Evolutionary conservation across 2,329 filamentous ascomycete genomes (phyloP).

Genomic region (Ophiostoma populinum): DNA sequence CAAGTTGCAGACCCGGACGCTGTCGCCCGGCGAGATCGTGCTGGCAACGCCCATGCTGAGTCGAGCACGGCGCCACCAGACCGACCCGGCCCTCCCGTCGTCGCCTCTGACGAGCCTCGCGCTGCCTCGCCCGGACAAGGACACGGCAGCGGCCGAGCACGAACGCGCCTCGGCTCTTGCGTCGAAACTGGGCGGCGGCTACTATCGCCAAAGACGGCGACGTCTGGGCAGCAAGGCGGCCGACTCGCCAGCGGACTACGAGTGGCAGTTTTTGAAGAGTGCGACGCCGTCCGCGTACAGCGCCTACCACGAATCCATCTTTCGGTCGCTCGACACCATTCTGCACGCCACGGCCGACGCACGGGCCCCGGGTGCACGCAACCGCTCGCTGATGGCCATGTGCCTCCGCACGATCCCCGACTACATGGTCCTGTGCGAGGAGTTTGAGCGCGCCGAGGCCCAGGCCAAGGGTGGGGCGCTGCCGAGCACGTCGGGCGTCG

Average conservation of each 20-base stretch:
- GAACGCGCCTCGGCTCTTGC: too few species aligned
- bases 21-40: constrained; percentile 12
- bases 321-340: constrained; percentile 26
- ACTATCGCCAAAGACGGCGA: too few species aligned
- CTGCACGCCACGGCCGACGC: constrained; percentile 21
- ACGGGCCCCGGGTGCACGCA: not conserved
- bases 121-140: not conserved
- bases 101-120: constrained; percentile 16
- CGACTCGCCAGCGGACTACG: constrained; percentile 16
- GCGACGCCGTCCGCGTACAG: constrained; percentile 16
- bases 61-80: constrained; percentile 14
- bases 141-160: not conserved
- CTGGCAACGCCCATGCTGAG: constrained; percentile 18
- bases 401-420: constrained; percentile 30
- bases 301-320: constrained; percentile 26
- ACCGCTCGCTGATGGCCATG: constrained; percentile 27
- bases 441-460: constrained; percentile 21
- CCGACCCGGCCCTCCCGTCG: constrained; percentile 10
- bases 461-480: constrained; percentile 20
- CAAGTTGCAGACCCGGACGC: constrained; percentile 2
- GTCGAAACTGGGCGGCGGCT: too few species aligned
- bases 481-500: constrained; percentile 21
- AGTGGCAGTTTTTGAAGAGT: constrained; percentile 19
- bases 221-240: not conserved
- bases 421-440: constrained; percentile 28